phyloP scores from a whole-genome alignment of 2,329 filamentous ascomycete species.

The Claviceps fusiformis region DNA sequence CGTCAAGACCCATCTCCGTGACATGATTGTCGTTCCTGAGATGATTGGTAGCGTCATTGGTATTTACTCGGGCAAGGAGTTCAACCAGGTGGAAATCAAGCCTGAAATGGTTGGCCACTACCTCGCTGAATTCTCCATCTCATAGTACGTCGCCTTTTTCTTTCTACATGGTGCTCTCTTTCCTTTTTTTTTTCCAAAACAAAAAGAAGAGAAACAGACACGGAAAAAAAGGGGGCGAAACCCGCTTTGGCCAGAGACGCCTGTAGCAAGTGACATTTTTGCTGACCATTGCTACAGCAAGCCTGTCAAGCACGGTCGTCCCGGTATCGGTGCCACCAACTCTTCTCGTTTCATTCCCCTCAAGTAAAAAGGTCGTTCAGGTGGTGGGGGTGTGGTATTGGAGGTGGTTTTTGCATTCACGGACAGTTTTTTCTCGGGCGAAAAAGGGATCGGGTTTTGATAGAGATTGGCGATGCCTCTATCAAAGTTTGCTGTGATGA shows the following conservation, averaged over 20 bases:
- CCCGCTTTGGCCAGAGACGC: no score
- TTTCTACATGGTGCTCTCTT: not conserved
- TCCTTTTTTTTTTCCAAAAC: not conserved
- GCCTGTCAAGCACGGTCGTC: constrained; percentile 99
- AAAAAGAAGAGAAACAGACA: not conserved
- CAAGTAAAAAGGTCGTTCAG: constrained; percentile 65
- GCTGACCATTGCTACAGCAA: constrained; percentile 58
- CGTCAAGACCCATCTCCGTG: constrained; percentile 97
- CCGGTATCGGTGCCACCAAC: constrained; percentile 99
- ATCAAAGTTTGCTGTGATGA: constrained; percentile 29
- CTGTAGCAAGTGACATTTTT: not conserved
- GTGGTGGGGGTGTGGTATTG: constrained; percentile 18
- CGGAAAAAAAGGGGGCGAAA: not conserved
- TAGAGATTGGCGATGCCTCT: constrained; percentile 29
- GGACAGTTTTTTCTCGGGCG: constrained; percentile 34
- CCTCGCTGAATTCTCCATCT: constrained; percentile 98
- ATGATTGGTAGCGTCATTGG: constrained; percentile 98
- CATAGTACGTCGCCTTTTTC: constrained; percentile 61
- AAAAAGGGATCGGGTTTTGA: constrained; percentile 42
- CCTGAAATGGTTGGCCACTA: constrained; percentile 99
- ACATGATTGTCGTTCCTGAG: constrained; percentile 99
- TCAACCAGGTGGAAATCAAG: constrained; percentile 99
- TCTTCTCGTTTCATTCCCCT: constrained; percentile 99
- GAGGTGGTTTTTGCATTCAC: constrained; percentile 43
- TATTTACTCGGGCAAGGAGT: constrained; percentile 99